Conservation (phyloP, 331 rosid species). For the Spiraea crenata region DNA sequence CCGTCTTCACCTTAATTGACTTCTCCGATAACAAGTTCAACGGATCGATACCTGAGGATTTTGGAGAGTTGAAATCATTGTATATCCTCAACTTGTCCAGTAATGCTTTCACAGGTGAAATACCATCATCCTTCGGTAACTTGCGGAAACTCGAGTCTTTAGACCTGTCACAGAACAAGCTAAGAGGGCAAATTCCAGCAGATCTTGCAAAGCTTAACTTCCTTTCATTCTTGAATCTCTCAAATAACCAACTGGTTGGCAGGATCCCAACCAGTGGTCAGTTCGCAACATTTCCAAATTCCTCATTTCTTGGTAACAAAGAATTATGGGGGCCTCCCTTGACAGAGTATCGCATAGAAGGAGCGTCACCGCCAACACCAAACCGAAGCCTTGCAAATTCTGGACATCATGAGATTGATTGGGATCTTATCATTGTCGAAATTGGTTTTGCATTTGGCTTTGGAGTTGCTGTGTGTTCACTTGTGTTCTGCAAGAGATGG, state of each 20-base stretch:
- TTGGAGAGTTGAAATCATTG: too few relatives aligned
- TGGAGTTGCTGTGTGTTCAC: too few relatives aligned
- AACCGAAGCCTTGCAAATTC: too few relatives aligned
- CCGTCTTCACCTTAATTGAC: too few relatives aligned
- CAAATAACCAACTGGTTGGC: too few relatives aligned
- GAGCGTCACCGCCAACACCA: not conserved
- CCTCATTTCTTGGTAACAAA: constrained; percentile 37
- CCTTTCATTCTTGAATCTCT: not conserved
- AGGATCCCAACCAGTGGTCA: too few relatives aligned
- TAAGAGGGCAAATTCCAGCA: constrained; percentile 47
- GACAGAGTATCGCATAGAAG: not conserved
- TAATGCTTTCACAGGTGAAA: not conserved
- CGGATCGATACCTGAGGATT: too few relatives aligned
- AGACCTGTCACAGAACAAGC: constrained; percentile 50
- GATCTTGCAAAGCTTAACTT: constrained; percentile 37
- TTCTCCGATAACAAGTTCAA: too few relatives aligned
- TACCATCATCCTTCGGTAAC: not conserved
- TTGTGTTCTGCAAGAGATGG: too few relatives aligned
- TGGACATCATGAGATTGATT: too few relatives aligned
- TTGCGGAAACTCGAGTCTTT: constrained; percentile 47
- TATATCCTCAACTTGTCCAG: not conserved
- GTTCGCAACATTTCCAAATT: too few relatives aligned
- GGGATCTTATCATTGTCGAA: not conserved
- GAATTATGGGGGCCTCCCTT: constrained; percentile 44
- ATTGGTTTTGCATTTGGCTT: too few relatives aligned